A percentile compares a stretch with the other conserved stretches of the same genome.
phyloP scores from a whole-genome alignment of 352 stramenopile species.

The Phytophthora crassamura region DNA sequence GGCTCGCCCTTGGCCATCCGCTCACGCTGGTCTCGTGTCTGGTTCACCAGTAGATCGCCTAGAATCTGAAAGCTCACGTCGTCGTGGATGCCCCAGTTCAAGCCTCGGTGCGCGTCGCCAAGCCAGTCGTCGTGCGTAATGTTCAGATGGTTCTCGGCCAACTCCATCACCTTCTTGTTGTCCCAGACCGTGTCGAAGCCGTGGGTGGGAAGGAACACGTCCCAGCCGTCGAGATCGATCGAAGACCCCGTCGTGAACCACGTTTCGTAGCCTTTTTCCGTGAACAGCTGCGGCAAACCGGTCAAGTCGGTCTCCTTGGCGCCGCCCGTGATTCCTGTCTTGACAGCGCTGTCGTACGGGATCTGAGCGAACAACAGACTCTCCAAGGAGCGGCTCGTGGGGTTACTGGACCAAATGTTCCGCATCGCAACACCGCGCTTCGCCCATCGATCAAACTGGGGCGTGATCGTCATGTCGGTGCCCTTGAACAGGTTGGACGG shows the following conservation, averaged over 20 bases:
- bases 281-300: conserved; percentile 60
- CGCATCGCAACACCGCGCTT: conserved; percentile 53
- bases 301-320: conserved; percentile 35
- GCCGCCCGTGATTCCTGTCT: conserved; percentile 43
- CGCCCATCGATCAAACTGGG: conserved; percentile 56
- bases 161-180: conserved; percentile 43
- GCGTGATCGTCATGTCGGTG: conserved; percentile 43
- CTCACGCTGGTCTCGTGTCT: conserved; percentile 40
- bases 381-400: conserved; percentile 60
- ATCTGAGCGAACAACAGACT: conserved; percentile 62
- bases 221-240: conserved; percentile 55
- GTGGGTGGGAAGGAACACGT: conserved; percentile 49
- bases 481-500: conserved; percentile 45
- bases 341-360: conserved; percentile 44
- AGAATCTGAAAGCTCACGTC: conserved; percentile 55
- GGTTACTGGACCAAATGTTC: conserved; percentile 68
- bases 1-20: conserved; percentile 26
- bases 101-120: conserved; percentile 17
- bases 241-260: conserved; percentile 53
- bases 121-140: conserved; percentile 48
- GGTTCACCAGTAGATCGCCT: conserved; percentile 54
- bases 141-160: conserved; percentile 38
- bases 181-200: conserved; percentile 55
- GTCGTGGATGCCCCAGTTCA: conserved; percentile 59
- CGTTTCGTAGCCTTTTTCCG: conserved; percentile 55